phyloP scores from a whole-genome alignment of 2,329 filamentous ascomycete genomes.

The Akanthomyces lecanii region DNA sequence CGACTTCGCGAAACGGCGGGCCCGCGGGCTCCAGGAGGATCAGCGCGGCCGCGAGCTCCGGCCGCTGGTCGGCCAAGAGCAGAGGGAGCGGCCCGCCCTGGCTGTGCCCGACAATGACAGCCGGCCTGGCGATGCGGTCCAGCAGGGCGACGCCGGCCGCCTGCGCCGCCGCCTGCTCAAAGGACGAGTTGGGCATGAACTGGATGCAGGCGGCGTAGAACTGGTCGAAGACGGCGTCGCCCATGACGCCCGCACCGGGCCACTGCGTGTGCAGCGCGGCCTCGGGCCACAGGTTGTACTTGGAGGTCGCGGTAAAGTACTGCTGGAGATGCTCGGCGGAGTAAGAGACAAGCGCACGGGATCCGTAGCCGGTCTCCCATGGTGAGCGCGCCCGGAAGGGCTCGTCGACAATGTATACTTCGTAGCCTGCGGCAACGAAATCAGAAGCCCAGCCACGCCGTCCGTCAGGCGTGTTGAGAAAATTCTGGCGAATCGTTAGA shows the following conservation, averaged over 20 bases:
- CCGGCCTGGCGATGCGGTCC: conserved; percentile 39
- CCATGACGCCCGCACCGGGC: conserved; percentile 37
- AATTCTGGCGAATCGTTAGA: conserved; percentile 31
- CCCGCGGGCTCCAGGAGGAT: conserved; percentile 44
- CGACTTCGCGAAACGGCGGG: conserved; percentile 42
- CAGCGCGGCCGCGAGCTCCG: conserved; percentile 37
- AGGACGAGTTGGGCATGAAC: conserved; percentile 30
- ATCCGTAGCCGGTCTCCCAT: conserved; percentile 32
- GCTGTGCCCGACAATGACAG: conserved; percentile 41
- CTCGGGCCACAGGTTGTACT: conserved; percentile 36
- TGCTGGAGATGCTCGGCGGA: conserved; percentile 33
- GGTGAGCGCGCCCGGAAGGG: conserved; percentile 42
- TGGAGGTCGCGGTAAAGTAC: conserved; percentile 34
- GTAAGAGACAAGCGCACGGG: conserved; percentile 23
- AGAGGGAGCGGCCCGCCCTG: conserved; percentile 41
- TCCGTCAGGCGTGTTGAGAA: conserved; percentile 44
- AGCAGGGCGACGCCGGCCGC: conserved; percentile 39
- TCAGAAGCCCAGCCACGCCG: conserved; percentile 44
- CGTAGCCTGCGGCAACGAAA: conserved; percentile 43
- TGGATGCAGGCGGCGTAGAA: conserved; percentile 39
- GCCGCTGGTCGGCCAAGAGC: conserved; percentile 39
- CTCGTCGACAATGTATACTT: conserved; percentile 45
- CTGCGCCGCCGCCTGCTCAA: conserved; percentile 35
- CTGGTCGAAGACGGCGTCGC: conserved; percentile 38
- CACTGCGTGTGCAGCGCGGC: conserved; percentile 39